phyloP scores from a whole-genome alignment of 2,329 filamentous ascomycete genomes.

The Pleurostoma richardsiae region DNA sequence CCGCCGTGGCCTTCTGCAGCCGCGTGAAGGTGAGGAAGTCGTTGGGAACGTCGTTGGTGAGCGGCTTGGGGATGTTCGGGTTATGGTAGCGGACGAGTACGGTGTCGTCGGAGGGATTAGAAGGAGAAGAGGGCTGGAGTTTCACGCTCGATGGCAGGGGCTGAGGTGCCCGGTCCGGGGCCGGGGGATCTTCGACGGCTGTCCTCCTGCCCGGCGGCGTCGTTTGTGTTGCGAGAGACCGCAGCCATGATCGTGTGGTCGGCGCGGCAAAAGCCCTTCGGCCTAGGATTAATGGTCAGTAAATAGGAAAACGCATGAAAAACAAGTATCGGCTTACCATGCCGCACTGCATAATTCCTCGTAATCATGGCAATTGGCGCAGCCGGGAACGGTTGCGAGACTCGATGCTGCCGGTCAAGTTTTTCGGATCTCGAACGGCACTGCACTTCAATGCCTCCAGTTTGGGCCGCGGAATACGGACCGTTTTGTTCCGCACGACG shows the following conservation, averaged over 20 bases:
- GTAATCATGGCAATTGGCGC: slow-evolving; percentile 44
- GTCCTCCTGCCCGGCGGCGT: slow-evolving; percentile 11
- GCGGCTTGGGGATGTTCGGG: slow-evolving; percentile 3
- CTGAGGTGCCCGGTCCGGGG: too few species aligned
- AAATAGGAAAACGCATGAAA: slow-evolving; percentile 1
- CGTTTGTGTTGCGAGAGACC: slow-evolving; percentile 29
- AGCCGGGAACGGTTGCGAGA: slow-evolving; percentile 10
- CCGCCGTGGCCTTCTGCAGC: slow-evolving; percentile 39
- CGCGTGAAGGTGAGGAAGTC: slow-evolving; percentile 28
- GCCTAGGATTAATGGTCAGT: slow-evolving; percentile 30
- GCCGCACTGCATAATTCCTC: slow-evolving; percentile 48
- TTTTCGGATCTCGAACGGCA: too few species aligned
- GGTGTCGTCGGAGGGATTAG: not conserved
- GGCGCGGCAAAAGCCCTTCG: slow-evolving; percentile 45
- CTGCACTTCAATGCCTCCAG: too few species aligned
- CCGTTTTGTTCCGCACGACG: too few species aligned
- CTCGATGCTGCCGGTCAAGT: not conserved
- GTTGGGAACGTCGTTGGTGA: slow-evolving; percentile 17
- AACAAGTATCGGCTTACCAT: slow-evolving; percentile 34
- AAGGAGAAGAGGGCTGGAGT: slow-evolving; percentile 10
- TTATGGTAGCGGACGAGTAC: not conserved
- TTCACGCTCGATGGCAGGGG: slow-evolving; percentile 9
- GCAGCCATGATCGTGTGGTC: slow-evolving; percentile 31
- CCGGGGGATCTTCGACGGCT: slow-evolving; percentile 12
- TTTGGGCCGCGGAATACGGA: too few species aligned